Percentiles rank a stretch among this genome's conserved stretches.
phyloP scores from a whole-genome alignment of 2,329 filamentous ascomycete genomes.

The Botrytis fragariae region DNA sequence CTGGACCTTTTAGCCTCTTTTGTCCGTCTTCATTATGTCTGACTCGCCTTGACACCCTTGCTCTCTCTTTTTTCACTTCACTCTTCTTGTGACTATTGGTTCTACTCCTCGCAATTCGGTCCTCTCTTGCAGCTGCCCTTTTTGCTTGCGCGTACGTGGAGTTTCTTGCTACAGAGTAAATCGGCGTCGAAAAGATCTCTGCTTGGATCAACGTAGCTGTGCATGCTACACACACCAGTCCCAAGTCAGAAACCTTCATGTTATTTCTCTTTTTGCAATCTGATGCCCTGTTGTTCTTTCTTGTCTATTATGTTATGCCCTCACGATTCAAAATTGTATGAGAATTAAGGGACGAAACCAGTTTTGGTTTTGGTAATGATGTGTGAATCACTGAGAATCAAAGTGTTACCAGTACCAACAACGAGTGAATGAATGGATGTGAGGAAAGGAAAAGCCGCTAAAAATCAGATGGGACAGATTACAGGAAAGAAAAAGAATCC shows the following conservation, averaged over 20 bases:
- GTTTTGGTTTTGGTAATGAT: not conserved
- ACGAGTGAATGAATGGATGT: not conserved
- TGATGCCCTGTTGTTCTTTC: not conserved
- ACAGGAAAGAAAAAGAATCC: not conserved
- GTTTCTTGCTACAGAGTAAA: constrained; percentile 17
- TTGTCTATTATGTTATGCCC: not conserved
- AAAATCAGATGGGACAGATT: not conserved
- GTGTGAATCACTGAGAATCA: not conserved
- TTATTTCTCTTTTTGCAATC: not conserved
- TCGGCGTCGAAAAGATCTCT: not conserved
- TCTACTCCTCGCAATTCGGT: constrained; percentile 5
- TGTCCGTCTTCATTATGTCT: not conserved
- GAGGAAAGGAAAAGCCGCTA: not conserved
- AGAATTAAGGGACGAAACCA: not conserved
- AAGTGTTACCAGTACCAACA: not conserved
- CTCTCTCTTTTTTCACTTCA: not conserved
- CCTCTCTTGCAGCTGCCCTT: not conserved
- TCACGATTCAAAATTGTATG: not conserved
- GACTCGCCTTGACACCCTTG: not conserved
- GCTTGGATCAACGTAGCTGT: constrained; percentile 8
- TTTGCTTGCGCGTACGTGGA: constrained; percentile 3
- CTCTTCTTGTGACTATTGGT: constrained; percentile 8
- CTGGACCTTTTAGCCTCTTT: not conserved
- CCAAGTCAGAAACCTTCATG: constrained; percentile 9
- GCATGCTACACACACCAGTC: constrained; percentile 8